A percentile compares a stretch with the other conserved stretches of the same genome.
These are phyloP conservation scores for Plicaturopsis crispa DNA, from an alignment of 768 basidiomycete species.

Conservation along the genomic window DNA sequence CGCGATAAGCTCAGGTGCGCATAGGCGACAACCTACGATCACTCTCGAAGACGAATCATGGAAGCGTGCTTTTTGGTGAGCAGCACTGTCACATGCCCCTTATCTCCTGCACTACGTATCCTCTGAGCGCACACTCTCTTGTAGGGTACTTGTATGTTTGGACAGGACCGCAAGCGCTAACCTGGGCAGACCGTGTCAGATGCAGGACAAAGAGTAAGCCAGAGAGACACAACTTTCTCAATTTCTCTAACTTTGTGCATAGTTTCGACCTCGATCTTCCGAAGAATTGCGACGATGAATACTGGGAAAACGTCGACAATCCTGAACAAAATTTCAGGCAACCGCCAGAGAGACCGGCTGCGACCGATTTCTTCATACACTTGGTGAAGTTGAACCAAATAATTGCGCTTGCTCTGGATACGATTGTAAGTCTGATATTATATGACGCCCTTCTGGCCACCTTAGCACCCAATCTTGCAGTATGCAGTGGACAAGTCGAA, in stretches of 20 bases:
- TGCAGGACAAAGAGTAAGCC: not conserved
- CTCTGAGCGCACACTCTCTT: too few species aligned
- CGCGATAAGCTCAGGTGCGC: constrained; percentile 7
- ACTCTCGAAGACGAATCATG: constrained; percentile 9
- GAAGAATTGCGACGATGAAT: constrained; percentile 50
- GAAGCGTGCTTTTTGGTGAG: constrained; percentile 10
- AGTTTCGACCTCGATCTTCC: constrained; percentile 52
- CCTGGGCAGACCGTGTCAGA: not conserved
- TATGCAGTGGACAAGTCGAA: too few species aligned
- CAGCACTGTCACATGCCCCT: not conserved
- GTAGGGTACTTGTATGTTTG: too few species aligned
- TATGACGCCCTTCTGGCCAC: too few species aligned
- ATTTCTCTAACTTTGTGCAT: not conserved
- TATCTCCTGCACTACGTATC: too few species aligned
- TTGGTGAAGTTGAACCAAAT: constrained; percentile 38
- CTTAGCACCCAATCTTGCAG: too few species aligned
- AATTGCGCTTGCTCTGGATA: constrained; percentile 32
- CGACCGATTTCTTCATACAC: constrained; percentile 31
- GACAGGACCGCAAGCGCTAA: too few species aligned
- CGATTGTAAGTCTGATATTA: too few species aligned
- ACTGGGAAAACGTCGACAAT: too few species aligned
- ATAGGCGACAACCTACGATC: constrained; percentile 4
- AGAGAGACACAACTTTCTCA: too few species aligned
- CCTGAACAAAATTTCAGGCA: constrained; percentile 39
- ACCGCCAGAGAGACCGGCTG: constrained; percentile 30